Percentiles rank a stretch among this genome's conserved stretches.
phyloP scores from a whole-genome alignment of 805 yeast species.

The Hanseniaspora occidentalis region DNA sequence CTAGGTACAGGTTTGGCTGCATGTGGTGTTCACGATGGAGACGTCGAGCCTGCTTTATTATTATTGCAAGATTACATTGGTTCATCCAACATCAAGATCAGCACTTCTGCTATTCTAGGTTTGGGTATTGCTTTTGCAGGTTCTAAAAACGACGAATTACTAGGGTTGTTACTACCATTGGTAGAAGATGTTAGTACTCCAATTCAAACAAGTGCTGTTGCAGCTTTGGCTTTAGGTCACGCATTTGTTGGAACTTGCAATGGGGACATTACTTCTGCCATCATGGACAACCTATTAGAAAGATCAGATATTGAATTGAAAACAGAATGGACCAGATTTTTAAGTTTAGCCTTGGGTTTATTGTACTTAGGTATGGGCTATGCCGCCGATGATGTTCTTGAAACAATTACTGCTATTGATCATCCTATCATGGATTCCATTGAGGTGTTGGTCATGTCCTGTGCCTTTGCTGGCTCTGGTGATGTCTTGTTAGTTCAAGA shows the following conservation, averaged over 20 bases:
- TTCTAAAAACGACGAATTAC: conserved; percentile 72
- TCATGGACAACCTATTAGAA: conserved; percentile 81
- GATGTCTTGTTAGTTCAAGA: conserved; percentile 91
- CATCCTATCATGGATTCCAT: conserved; percentile 86
- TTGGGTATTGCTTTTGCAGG: conserved; percentile 94
- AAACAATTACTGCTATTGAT: conserved; percentile 87
- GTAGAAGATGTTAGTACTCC: conserved; percentile 65
- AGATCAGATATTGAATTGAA: conserved; percentile 66
- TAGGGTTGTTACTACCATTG: conserved; percentile 65
- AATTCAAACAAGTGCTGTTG: conserved; percentile 69
- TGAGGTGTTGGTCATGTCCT: conserved; percentile 78
- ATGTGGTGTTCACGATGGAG: conserved; percentile 81
- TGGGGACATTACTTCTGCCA: conserved; percentile 88
- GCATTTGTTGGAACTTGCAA: conserved; percentile 92
- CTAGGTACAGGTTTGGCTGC: conserved; percentile 90
- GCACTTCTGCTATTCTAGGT: conserved; percentile 79
- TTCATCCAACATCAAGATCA: conserved; percentile 48
- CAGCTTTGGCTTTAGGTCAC: conserved; percentile 88
- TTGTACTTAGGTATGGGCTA: conserved; percentile 90
- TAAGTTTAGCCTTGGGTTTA: conserved; percentile 85
- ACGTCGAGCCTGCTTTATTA: conserved; percentile 83
- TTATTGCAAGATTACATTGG: conserved; percentile 72
- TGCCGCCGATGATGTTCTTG: conserved; percentile 86
- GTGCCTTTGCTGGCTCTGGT: conserved; percentile 97
- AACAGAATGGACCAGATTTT: conserved; percentile 77